Evolutionary conservation across 345 rosid genomes (phyloP).

Genomic region (Lepidium didymum): DNA sequence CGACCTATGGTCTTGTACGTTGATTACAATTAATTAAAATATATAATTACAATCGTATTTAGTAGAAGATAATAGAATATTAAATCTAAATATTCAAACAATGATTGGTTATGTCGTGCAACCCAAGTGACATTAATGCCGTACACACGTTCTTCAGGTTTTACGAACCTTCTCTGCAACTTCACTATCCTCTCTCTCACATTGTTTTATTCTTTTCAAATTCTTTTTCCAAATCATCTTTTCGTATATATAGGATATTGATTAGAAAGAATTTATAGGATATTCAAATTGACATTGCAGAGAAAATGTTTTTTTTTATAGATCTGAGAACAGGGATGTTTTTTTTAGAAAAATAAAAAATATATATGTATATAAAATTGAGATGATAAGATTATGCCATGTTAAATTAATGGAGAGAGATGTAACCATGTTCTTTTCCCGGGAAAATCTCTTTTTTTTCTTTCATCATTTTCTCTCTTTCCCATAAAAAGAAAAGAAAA

Average conservation of each 20-base stretch:
- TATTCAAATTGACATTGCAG: no score
- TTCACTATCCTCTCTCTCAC: neutral
- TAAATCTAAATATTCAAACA: neutral
- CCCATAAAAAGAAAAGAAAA: neutral
- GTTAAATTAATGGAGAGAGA: conserved; percentile 7
- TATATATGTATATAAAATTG: neutral
- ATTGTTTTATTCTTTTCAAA: neutral
- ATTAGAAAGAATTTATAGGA: neutral
- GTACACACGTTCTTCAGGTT: conserved; percentile 25
- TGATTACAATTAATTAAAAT: neutral
- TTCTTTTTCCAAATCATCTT: neutral
- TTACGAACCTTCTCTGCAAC: conserved; percentile 10
- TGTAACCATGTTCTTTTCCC: conserved; percentile 21
- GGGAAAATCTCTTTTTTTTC: conserved; percentile 19
- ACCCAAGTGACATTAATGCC: conserved; percentile 19
- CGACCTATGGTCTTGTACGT: neutral
- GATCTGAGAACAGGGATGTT: conserved; percentile 4
- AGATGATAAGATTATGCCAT: neutral
- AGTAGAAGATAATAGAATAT: neutral
- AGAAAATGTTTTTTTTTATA: neutral
- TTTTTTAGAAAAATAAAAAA: neutral
- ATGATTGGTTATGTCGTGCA: conserved; percentile 25
- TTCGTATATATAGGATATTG: neutral
- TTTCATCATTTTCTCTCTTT: neutral
- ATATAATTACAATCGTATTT: neutral